Percentiles rank a stretch among this genome's conserved stretches.
These are phyloP conservation scores for Fusarium sp. DNA, from an alignment of 2,329 filamentous ascomycete species.

Conservation along the genomic window DNA sequence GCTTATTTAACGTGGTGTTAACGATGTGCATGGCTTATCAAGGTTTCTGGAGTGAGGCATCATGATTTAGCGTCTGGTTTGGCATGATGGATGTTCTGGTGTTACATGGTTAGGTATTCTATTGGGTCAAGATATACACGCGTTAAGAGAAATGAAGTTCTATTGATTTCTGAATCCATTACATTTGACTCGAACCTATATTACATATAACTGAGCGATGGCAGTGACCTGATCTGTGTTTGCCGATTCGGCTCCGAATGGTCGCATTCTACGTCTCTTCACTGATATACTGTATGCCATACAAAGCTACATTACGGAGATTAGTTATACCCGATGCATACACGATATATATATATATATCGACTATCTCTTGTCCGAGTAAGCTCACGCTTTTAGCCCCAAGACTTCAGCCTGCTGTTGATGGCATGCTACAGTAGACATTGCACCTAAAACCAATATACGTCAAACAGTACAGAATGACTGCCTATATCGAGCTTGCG, in stretches of 20 bases:
- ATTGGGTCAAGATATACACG: neutral
- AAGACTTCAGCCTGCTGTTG: neutral
- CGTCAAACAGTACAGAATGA: constrained; percentile 24
- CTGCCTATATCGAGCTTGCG: constrained; percentile 47
- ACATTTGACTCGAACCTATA: neutral
- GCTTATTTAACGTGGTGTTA: constrained; percentile 11
- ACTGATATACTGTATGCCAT: neutral
- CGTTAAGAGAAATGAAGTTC: neutral
- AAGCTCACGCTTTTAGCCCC: neutral
- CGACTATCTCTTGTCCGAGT: neutral
- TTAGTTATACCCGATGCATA: neutral
- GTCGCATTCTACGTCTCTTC: neutral
- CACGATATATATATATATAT: neutral
- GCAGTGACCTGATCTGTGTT: neutral
- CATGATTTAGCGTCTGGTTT: neutral
- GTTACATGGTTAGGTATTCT: neutral
- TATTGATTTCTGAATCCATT: neutral
- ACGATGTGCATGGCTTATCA: neutral
- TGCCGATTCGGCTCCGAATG: constrained; percentile 38
- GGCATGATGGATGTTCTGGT: neutral
- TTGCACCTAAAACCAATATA: neutral
- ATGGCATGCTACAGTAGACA: neutral
- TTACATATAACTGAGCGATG: neutral
- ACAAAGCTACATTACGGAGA: neutral
- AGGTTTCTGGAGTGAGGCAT: neutral